Conservation (phyloP, 345 rosid genomes). For the Lepidium aucheri region DNA sequence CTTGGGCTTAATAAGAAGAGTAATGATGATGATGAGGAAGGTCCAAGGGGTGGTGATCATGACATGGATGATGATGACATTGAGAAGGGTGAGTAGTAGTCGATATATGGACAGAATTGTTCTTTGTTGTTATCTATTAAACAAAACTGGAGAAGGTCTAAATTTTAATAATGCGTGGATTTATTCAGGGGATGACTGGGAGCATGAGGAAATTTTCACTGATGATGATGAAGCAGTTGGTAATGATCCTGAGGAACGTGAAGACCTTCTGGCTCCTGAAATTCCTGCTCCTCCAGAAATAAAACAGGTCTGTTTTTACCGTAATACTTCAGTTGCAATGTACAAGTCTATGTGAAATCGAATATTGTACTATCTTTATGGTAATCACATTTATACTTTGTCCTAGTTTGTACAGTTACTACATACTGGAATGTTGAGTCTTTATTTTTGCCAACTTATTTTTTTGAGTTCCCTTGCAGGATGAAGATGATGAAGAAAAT, state of each 20-base stretch:
- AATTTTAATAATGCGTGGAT: not conserved
- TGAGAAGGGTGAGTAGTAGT: constrained; percentile 62
- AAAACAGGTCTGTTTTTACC: constrained; percentile 49
- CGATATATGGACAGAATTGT: not conserved
- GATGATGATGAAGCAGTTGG: constrained; percentile 99
- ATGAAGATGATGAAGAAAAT: constrained; percentile 84
- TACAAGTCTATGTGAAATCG: not conserved
- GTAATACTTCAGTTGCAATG: not conserved
- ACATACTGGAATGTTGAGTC: not conserved
- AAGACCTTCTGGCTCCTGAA: constrained; percentile 85
- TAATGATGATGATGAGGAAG: constrained; percentile 92
- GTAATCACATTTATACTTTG: not conserved
- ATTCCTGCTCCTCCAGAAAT: constrained; percentile 97
- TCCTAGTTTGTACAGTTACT: no score
- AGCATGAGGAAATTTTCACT: constrained; percentile 95
- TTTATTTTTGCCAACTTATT: not conserved
- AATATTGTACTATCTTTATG: not conserved
- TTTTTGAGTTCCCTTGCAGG: constrained; percentile 32
- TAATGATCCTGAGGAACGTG: constrained; percentile 85
- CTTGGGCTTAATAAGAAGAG: constrained; percentile 65
- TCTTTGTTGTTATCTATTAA: not conserved
- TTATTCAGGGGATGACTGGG: constrained; percentile 92
- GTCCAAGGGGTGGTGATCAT: constrained; percentile 81
- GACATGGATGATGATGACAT: constrained; percentile 93
- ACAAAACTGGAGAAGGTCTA: not conserved